These are phyloP conservation scores for Isoetes engelmannii DNA, from an alignment of 83 land plant species.

Conservation along the genomic window DNA sequence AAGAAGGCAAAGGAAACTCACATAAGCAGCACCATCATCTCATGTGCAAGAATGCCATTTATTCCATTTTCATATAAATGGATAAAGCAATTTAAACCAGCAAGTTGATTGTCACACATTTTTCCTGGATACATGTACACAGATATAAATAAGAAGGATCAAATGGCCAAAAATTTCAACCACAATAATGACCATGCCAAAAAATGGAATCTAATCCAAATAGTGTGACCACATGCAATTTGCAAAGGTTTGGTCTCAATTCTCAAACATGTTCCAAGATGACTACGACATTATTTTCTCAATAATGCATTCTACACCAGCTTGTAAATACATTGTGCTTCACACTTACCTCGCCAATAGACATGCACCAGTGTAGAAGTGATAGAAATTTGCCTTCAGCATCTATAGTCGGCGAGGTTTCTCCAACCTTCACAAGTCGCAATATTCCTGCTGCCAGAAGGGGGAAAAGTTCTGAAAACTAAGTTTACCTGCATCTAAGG, in stretches of 20 bases:
- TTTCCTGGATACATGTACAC: background rate
- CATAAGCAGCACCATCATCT: background rate
- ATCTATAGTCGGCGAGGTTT: too few relatives aligned
- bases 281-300: background rate
- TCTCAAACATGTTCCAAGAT: background rate
- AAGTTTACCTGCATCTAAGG: too few relatives aligned
- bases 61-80: background rate
- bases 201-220: too few relatives aligned
- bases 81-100: constrained; percentile 3
- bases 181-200: too few relatives aligned
- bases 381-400: too few relatives aligned
- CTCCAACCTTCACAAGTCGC: too few relatives aligned
- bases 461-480: too few relatives aligned
- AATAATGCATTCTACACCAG: too few relatives aligned
- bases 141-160: background rate
- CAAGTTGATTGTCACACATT: constrained; percentile 6
- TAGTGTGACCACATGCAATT: background rate
- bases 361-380: too few relatives aligned
- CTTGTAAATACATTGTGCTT: too few relatives aligned
- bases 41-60: background rate
- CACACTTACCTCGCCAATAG: too few relatives aligned
- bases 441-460: too few relatives aligned
- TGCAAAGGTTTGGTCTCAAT: background rate
- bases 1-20: background rate
- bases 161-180: background rate